Percentiles rank a stretch among this genome's conserved stretches.
Evolutionary conservation across 75 land plant genomes (phyloP).

Genomic region (Cupressus sempervirens): DNA sequence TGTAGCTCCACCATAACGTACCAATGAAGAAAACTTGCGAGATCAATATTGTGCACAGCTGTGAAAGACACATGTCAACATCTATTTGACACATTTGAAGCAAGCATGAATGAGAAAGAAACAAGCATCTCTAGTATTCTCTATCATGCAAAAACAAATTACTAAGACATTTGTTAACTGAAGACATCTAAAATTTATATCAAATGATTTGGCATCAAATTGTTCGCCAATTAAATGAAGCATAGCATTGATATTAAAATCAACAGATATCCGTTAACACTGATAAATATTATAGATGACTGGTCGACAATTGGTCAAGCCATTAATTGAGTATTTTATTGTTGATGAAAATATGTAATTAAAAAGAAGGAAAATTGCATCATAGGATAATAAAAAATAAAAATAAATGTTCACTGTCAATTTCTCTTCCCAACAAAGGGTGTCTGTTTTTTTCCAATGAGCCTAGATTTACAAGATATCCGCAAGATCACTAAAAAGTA

Average conservation of each 20-base stretch:
- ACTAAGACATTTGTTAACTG: background rate
- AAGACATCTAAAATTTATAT: background rate
- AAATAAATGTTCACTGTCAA: too few relatives aligned
- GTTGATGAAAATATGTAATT: too few relatives aligned
- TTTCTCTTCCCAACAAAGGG: too few relatives aligned
- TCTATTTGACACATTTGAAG: background rate
- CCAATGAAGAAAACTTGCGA: conserved; percentile 98
- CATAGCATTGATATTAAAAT: background rate
- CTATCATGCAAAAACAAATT: background rate
- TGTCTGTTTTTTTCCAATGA: too few relatives aligned
- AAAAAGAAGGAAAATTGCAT: too few relatives aligned
- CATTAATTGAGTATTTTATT: too few relatives aligned
- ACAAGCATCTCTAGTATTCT: background rate
- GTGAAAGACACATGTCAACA: conserved; percentile 16
- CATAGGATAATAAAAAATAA: too few relatives aligned
- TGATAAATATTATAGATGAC: too few relatives aligned
- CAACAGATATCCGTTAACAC: background rate
- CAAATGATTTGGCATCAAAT: background rate
- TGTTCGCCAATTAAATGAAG: background rate
- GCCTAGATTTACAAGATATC: too few relatives aligned
- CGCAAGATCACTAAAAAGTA: too few relatives aligned
- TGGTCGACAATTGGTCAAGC: too few relatives aligned
- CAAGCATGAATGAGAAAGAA: background rate
- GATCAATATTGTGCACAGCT: conserved; percentile 74
- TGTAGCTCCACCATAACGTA: conserved; percentile 88